Conservation (phyloP, 2,329 filamentous ascomycete genomes). For the Cercospora citrullina region DNA sequence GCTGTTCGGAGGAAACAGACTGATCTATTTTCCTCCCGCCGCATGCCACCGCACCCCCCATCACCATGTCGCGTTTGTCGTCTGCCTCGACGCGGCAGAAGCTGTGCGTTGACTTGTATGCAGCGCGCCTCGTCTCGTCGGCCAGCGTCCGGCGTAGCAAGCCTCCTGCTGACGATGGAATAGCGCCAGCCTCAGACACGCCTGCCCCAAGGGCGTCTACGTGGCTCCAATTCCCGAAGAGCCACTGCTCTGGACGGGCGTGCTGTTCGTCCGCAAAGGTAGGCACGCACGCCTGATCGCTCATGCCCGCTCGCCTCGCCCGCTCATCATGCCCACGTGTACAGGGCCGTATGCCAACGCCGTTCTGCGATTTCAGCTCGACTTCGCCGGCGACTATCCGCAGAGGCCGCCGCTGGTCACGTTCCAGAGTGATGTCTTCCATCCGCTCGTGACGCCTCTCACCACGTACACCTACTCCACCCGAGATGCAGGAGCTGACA, state of each 20-base stretch:
- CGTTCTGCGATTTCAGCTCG: conserved; percentile 85
- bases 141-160: not conserved
- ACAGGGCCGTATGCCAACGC: conserved; percentile 85
- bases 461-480: conserved; percentile 95
- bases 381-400: conserved; percentile 81
- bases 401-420: conserved; percentile 77
- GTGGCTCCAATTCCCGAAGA: conserved; percentile 80
- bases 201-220: conserved; percentile 83
- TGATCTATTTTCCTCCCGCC: conserved; percentile 1
- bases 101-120: conserved; percentile 76
- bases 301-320: not conserved
- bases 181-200: conserved; percentile 47
- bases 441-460: conserved; percentile 85
- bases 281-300: conserved; percentile 25
- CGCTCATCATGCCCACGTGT: conserved; percentile 15
- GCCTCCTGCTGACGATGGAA: conserved; percentile 17
- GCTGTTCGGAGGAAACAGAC: not conserved
- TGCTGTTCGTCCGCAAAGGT: conserved; percentile 90
- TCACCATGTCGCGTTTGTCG: conserved; percentile 26
- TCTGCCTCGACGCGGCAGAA: conserved; percentile 67
- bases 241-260: conserved; percentile 81
- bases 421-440: conserved; percentile 91
- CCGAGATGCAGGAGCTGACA: conserved; percentile 70
- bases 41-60: not conserved
- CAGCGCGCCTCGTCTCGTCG: conserved; percentile 1